phyloP scores from a whole-genome alignment of 108 stramenopile genomes.

The Cyclostephanos invisitatus region DNA sequence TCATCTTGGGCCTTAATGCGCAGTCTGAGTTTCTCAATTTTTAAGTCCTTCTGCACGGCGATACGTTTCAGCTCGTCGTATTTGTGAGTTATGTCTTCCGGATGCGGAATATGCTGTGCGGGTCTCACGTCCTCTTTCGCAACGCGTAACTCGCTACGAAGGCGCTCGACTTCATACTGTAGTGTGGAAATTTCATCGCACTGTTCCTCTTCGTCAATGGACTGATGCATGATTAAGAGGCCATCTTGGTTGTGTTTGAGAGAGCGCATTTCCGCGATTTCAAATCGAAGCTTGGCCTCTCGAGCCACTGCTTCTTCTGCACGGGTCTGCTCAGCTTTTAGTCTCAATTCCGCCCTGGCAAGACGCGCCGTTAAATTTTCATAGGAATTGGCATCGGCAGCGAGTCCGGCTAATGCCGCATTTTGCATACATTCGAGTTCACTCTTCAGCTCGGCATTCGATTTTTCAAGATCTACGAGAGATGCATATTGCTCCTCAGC shows the following conservation, averaged over 20 bases:
- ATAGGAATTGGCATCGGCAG: slow-evolving; percentile 23
- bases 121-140: slow-evolving; percentile 13
- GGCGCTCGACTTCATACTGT: slow-evolving; percentile 49
- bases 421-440: slow-evolving; percentile 25
- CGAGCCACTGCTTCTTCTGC: slow-evolving; percentile 29
- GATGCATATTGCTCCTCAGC: slow-evolving; percentile 40
- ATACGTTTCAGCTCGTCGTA: slow-evolving; percentile 49
- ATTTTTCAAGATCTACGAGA: slow-evolving; percentile 27
- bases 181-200: slow-evolving; percentile 34
- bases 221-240: slow-evolving; percentile 5
- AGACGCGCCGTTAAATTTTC: slow-evolving; percentile 16
- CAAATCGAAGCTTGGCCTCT: slow-evolving; percentile 23
- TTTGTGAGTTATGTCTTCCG: slow-evolving; percentile 25
- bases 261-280: slow-evolving; percentile 17
- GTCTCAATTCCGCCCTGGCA: slow-evolving; percentile 10
- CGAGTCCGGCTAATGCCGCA: slow-evolving; percentile 3
- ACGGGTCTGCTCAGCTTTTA: slow-evolving; percentile 30
- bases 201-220: slow-evolving; percentile 40
- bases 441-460: slow-evolving; percentile 30
- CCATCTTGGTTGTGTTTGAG: slow-evolving; percentile 2
- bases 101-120: slow-evolving; percentile 10
- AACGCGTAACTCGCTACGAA: slow-evolving; percentile 35
- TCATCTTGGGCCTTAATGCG: slow-evolving; percentile 31
- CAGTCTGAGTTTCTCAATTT: slow-evolving; percentile 44
- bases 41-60: slow-evolving; percentile 48